These are phyloP conservation scores for Colletotrichum orchidophilum DNA, from an alignment of 2,329 filamentous ascomycete species.

Conservation along the genomic window DNA sequence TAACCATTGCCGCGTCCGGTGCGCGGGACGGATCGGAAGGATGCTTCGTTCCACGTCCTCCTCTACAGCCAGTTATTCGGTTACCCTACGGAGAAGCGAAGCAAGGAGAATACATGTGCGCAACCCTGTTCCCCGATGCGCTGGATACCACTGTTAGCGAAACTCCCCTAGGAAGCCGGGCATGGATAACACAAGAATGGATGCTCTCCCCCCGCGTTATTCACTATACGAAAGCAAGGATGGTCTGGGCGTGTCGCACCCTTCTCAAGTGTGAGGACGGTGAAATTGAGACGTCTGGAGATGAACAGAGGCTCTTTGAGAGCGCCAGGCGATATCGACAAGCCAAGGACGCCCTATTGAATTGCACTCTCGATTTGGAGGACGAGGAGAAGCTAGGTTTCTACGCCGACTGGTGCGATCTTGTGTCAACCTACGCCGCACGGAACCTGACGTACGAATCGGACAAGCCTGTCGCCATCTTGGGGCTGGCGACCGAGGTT, in stretches of 20 bases:
- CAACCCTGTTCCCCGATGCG: neutral
- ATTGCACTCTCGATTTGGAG: neutral
- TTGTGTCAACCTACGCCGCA: neutral
- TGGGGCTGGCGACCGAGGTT: neutral
- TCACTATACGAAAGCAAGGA: neutral
- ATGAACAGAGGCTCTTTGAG: neutral
- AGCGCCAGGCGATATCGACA: neutral
- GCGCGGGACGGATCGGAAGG: neutral
- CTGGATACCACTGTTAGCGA: neutral
- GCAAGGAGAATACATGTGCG: neutral
- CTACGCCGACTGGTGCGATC: neutral
- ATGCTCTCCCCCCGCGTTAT: neutral
- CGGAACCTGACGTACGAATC: neutral
- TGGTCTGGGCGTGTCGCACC: neutral
- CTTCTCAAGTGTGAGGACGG: neutral
- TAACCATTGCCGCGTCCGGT: neutral
- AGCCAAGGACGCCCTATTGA: neutral
- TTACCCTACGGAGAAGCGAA: neutral
- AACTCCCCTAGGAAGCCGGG: neutral
- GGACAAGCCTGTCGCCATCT: neutral
- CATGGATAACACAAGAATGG: neutral
- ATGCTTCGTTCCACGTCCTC: neutral
- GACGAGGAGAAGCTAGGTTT: neutral
- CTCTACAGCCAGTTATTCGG: neutral
- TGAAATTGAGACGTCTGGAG: neutral